Evolutionary conservation across 768 basidiomycete genomes (phyloP).

Genomic region (Leucosporidium yakuticum): DNA sequence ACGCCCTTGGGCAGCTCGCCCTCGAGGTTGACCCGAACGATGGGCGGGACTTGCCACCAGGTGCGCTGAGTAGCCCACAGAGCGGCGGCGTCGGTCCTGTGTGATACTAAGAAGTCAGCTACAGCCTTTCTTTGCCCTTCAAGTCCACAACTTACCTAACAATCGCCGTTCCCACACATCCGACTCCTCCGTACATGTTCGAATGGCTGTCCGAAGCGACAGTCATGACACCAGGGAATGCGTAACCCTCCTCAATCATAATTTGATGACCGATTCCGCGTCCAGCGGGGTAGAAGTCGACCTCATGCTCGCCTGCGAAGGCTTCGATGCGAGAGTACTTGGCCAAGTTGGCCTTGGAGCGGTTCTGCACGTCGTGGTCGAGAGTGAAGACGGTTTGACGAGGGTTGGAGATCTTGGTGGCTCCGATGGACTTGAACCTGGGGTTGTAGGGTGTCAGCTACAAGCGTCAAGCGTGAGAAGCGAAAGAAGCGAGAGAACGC

Average conservation of each 20-base stretch:
- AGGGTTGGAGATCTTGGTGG: slow-evolving; percentile 70
- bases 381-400: slow-evolving; percentile 89
- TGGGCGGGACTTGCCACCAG: slow-evolving; percentile 98
- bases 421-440: slow-evolving; percentile 95
- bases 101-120: too few species aligned
- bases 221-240: slow-evolving; percentile 89
- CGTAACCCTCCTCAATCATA: slow-evolving; percentile 96
- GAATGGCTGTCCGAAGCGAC: slow-evolving; percentile 50
- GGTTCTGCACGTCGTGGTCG: slow-evolving; percentile 98
- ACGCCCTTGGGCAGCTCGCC: slow-evolving; percentile 80
- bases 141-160: slow-evolving; percentile 56
- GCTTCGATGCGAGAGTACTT: slow-evolving; percentile 90
- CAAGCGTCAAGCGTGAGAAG: neutral
- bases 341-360: slow-evolving; percentile 72
- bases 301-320: slow-evolving; percentile 72
- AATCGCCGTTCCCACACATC: slow-evolving; percentile 93
- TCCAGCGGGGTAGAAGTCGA: slow-evolving; percentile 97
- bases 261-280: slow-evolving; percentile 97
- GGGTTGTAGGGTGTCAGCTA: neutral
- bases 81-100: slow-evolving; percentile 69
- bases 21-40: slow-evolving; percentile 86
- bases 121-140: neutral
- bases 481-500: slow-evolving; percentile 41
- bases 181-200: slow-evolving; percentile 99
- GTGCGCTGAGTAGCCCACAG: slow-evolving; percentile 98